Evolutionary conservation across 192 early-diverging fungal genomes (phyloP).

Genomic region (Blastocladiella britannica): DNA sequence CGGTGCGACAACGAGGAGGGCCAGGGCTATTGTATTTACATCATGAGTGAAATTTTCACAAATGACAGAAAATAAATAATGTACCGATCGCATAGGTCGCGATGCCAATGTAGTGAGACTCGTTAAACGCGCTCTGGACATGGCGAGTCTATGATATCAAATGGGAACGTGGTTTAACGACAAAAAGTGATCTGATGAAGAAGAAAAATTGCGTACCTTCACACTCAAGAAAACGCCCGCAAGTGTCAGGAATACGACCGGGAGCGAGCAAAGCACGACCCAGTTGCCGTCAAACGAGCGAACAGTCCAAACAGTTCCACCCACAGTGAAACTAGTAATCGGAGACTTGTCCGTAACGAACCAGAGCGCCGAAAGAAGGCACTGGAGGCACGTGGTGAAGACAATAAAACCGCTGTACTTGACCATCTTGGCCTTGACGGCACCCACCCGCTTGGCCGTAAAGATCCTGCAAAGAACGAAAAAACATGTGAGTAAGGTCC

Average conservation of each 20-base stretch:
- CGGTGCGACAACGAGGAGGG: neutral
- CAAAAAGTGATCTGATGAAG: too few relatives aligned
- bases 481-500: too few relatives aligned
- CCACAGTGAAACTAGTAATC: neutral
- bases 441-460: too few relatives aligned
- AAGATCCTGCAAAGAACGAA: too few relatives aligned
- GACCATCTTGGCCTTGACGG: too few relatives aligned
- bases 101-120: neutral
- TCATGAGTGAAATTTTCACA: too few relatives aligned
- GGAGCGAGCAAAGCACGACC: neutral
- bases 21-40: too few relatives aligned
- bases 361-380: neutral
- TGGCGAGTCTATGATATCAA: too few relatives aligned
- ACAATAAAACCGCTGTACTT: neutral
- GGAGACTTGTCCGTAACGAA: neutral
- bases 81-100: neutral
- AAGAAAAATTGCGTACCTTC: too few relatives aligned
- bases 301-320: neutral
- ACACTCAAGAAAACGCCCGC: neutral
- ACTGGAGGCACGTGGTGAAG: neutral
- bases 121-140: neutral
- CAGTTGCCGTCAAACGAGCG: neutral
- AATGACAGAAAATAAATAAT: too few relatives aligned
- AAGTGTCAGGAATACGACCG: neutral
- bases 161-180: too few relatives aligned